These are phyloP conservation scores for Bruguiera parviflora DNA, from an alignment of 345 rosid genomes.

Conservation along the genomic window DNA sequence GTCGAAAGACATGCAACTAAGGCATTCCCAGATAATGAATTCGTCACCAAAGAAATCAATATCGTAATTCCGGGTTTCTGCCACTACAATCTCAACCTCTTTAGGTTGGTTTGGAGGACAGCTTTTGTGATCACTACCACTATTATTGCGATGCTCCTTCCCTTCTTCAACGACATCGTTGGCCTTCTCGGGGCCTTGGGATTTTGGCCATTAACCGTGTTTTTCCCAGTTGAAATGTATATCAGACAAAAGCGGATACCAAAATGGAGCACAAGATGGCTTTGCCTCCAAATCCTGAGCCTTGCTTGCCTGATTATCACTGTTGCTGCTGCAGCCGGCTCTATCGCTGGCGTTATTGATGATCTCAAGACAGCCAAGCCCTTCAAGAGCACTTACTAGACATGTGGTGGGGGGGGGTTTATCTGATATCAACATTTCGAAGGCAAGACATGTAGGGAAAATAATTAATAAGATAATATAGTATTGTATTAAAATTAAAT, in stretches of 20 bases:
- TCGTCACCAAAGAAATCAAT: slow-evolving; percentile 48
- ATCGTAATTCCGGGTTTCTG: slow-evolving; percentile 42
- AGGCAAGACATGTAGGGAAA: background rate
- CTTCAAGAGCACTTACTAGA: slow-evolving; percentile 39
- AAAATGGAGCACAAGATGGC: slow-evolving; percentile 69
- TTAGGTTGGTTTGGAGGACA: slow-evolving; percentile 76
- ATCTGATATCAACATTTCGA: too few relatives aligned
- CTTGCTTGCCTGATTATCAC: slow-evolving; percentile 57
- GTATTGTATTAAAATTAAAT: too few relatives aligned
- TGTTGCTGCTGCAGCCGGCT: slow-evolving; percentile 66
- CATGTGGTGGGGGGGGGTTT: too few relatives aligned
- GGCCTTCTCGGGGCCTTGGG: slow-evolving; percentile 82
- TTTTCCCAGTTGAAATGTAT: slow-evolving; percentile 81
- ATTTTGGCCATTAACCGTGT: slow-evolving; percentile 81
- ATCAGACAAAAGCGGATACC: slow-evolving; percentile 54
- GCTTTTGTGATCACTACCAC: slow-evolving; percentile 58
- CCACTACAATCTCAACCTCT: slow-evolving; percentile 49
- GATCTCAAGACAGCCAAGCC: slow-evolving; percentile 64
- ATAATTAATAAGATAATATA: too few relatives aligned
- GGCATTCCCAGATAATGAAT: slow-evolving; percentile 51
- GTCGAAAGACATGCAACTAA: slow-evolving; percentile 45
- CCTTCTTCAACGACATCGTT: slow-evolving; percentile 73
- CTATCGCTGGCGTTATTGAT: slow-evolving; percentile 53
- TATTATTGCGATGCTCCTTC: slow-evolving; percentile 64
- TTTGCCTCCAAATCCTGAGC: slow-evolving; percentile 60